These are phyloP conservation scores for Trichoderma gamsii DNA, from an alignment of 495 filamentous ascomycete species.

Conservation along the genomic window DNA sequence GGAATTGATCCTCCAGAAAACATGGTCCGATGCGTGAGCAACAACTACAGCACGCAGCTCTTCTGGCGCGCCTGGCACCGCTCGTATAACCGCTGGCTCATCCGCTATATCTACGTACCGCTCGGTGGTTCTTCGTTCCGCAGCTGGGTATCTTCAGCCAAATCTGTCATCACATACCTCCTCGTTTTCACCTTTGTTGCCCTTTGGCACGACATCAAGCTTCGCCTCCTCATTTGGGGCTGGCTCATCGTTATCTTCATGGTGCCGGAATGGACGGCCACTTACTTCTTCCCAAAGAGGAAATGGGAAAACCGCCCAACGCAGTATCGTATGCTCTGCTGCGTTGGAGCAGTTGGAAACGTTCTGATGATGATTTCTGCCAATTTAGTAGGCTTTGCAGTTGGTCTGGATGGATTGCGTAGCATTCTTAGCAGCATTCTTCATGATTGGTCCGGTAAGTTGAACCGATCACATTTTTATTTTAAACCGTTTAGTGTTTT, in stretches of 20 bases:
- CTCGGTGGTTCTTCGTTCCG: slow-evolving; percentile 63
- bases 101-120: slow-evolving; percentile 92
- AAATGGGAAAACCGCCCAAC: slow-evolving; percentile 63
- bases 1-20: slow-evolving; percentile 95
- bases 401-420: slow-evolving; percentile 82
- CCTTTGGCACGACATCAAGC: slow-evolving; percentile 94
- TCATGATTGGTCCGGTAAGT: slow-evolving; percentile 60
- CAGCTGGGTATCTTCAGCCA: slow-evolving; percentile 29
- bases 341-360: slow-evolving; percentile 79
- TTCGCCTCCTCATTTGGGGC: slow-evolving; percentile 90
- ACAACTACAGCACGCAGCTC: slow-evolving; percentile 86
- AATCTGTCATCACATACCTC: slow-evolving; percentile 62
- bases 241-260: slow-evolving; percentile 95
- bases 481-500: background rate
- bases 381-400: slow-evolving; percentile 89
- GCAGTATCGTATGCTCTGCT: slow-evolving; percentile 71
- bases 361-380: slow-evolving; percentile 94
- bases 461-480: slow-evolving; percentile 1
- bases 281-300: slow-evolving; percentile 60
- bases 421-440: slow-evolving; percentile 69
- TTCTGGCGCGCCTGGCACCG: slow-evolving; percentile 98
- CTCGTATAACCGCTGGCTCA: slow-evolving; percentile 86
- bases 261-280: slow-evolving; percentile 73
- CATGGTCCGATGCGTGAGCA: slow-evolving; percentile 92
- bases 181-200: slow-evolving; percentile 97